Evolutionary conservation across 371 early-diverging fungal genomes (phyloP), one percentile per base, ranked within the genome.

Genomic region (Mucor irregularis): DNA sequence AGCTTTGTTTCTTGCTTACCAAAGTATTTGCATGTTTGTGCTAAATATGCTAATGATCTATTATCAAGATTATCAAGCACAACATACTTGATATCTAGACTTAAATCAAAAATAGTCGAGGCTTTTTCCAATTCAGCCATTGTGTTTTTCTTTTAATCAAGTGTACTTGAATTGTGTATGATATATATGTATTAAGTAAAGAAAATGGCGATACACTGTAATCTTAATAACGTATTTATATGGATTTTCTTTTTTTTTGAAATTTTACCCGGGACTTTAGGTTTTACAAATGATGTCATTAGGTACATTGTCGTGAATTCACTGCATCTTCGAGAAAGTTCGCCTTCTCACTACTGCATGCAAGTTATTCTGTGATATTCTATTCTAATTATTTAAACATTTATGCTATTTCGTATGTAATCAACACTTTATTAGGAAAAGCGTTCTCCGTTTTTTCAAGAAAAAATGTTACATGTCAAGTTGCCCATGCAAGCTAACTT

Each of bases 21-120:
- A 37, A 60, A 64, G 25, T 64, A 60, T 33, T 31, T 34, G 31
- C 65, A 64, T 25, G 65, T 64, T 16, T 60, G 52, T 25, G 60
- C 50, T 8, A 64, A 31, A 19, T 31, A 22, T 10, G 60, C 60
- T 26, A 64, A 51, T 17, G 65, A 60, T 35, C 56, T 42, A 21
- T 64, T 64, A 17, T 64, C 65, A 4, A 64, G 30, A 31, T 43
- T 31, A 11, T 47, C 22, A 5, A 64, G 19, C 13, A 64, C 30
- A 11, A 55, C 16, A n/a, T 49, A 33, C 30, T 59, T 54, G 14
- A 51, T 53, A 21, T 64, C 64, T 25, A 63, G 21, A 16, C 50
- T 63, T 14, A 63, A 44, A 44, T 61, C 55, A 44, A 61, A 49
- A 9, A 61, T 43, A 14, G 31, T 56, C 9, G 33, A 40, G 0